Evolutionary conservation across 345 rosid genomes (phyloP), one percentile per base, ranked within the genome.

Genomic region (Melaleuca alternifolia): DNA sequence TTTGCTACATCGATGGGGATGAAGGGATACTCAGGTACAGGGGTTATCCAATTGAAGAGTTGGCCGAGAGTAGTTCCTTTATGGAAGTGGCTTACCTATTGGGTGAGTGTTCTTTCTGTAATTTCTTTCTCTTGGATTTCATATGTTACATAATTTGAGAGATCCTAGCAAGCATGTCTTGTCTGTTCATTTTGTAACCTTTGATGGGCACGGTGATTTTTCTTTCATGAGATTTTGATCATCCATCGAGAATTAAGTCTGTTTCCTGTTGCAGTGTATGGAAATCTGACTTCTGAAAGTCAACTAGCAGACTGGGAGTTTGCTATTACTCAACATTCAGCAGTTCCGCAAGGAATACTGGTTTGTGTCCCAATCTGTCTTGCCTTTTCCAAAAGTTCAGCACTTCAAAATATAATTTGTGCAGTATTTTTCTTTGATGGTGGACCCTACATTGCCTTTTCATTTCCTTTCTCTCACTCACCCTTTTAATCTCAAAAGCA

Each of bases 261-360:
- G 41, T 41, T 41, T 41, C 41, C 41, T 84, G 48, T 92, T 88
- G 26, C 91, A 97, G 99, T 97, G 94, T 96, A 97, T 87, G 99
- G 99, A 84, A 95, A 90, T 85, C 83, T 94, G 88, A 98, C 99
- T 83, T 92, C 98, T 84, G 88, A 93, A 89, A 88, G 89, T 87
- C 96, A 95, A 91, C 89, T 97, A 85, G 96, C 97, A 76, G 98
- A 96, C 89, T 97, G 99, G 99, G 97, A 97, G 90, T 97, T 97
- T 91, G 92, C 98, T 11, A 88, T 97, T 89, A 90, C 96, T 88
- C 98, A 97, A 90, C 98, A 97, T 91, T 97, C 99, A 61, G 99
- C 99, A 71, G 97, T 97, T 59, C 98, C 99, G 1, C 98, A 95
- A 91, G 97, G 96, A 87, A 87, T 97, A 86, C 88, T 97, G 94